Evolutionary conservation across 164 flowering plant species (phyloP).

Genomic region (Brasenia schreberi): DNA sequence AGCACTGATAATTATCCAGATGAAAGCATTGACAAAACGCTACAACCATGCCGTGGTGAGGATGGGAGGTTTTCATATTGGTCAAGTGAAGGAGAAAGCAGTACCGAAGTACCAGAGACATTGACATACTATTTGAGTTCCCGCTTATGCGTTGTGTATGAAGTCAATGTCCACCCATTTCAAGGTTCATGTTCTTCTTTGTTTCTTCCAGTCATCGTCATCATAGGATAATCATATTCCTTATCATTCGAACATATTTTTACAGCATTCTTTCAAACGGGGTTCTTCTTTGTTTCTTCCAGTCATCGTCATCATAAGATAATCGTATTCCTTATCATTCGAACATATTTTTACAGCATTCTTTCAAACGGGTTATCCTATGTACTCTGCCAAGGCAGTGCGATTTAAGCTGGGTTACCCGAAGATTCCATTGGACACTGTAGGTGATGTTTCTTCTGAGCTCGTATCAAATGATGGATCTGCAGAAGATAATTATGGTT

Average conservation of each 20-base stretch:
- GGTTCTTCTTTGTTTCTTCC: slow-evolving; percentile 2
- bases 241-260: neutral
- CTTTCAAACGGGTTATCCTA: slow-evolving; percentile 34
- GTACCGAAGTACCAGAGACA: slow-evolving; percentile 59
- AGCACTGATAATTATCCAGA: slow-evolving; percentile 79
- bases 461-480: slow-evolving; percentile 5
- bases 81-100: slow-evolving; percentile 72
- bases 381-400: slow-evolving; percentile 38
- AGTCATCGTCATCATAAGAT: too few species aligned
- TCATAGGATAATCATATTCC: neutral
- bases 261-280: slow-evolving; percentile 37
- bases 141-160: slow-evolving; percentile 48
- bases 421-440: slow-evolving; percentile 9
- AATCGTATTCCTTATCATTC: neutral
- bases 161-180: slow-evolving; percentile 62
- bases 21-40: slow-evolving; percentile 60
- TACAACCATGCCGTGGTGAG: slow-evolving; percentile 37
- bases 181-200: slow-evolving; percentile 32
- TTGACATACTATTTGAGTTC: slow-evolving; percentile 40
- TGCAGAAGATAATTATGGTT: slow-evolving; percentile 13
- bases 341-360: slow-evolving; percentile 18
- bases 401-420: slow-evolving; percentile 34
- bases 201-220: neutral
- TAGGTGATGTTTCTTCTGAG: slow-evolving; percentile 7
- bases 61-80: slow-evolving; percentile 50